Percentiles rank a stretch among this genome's conserved stretches.
These are phyloP conservation scores for Aleurites moluccanus DNA, from an alignment of 441 rosid species.

Conservation along the genomic window DNA sequence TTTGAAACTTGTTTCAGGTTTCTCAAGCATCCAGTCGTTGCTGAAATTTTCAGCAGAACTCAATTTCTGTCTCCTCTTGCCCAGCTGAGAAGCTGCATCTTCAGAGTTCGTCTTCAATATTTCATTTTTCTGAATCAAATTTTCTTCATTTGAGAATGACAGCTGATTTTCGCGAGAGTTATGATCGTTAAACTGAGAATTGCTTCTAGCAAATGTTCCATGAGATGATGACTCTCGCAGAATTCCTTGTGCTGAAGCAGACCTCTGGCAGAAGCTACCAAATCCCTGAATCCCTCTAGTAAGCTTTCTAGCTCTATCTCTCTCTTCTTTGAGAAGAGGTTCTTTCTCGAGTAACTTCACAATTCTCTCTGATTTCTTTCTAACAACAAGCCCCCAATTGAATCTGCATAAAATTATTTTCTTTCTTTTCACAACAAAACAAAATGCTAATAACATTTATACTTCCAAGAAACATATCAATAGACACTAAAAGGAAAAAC, in stretches of 20 bases:
- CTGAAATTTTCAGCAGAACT: slow-evolving; percentile 14
- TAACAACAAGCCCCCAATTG: slow-evolving; percentile 86
- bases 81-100: background rate
- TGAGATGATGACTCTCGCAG: slow-evolving; percentile 39
- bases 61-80: slow-evolving; percentile 17
- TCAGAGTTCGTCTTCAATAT: slow-evolving; percentile 17
- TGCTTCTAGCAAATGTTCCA: slow-evolving; percentile 43
- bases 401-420: slow-evolving; percentile 42
- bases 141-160: slow-evolving; percentile 10
- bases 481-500: background rate
- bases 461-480: background rate
- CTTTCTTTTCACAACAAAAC: background rate
- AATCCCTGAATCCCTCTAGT: slow-evolving; percentile 85
- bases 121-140: slow-evolving; percentile 15
- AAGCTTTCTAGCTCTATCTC: slow-evolving; percentile 72
- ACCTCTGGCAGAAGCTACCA: slow-evolving; percentile 64
- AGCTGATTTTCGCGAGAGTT: slow-evolving; percentile 42
- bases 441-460: background rate
- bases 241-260: slow-evolving; percentile 37
- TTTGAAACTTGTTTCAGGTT: slow-evolving; percentile 36
- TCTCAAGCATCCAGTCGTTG: slow-evolving; percentile 24
- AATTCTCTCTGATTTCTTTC: slow-evolving; percentile 74
- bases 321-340: slow-evolving; percentile 64
- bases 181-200: slow-evolving; percentile 48
- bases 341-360: slow-evolving; percentile 66